These are phyloP conservation scores for Saccharomycopsis guyanensis DNA, from an alignment of 805 yeast species.

Conservation along the genomic window DNA sequence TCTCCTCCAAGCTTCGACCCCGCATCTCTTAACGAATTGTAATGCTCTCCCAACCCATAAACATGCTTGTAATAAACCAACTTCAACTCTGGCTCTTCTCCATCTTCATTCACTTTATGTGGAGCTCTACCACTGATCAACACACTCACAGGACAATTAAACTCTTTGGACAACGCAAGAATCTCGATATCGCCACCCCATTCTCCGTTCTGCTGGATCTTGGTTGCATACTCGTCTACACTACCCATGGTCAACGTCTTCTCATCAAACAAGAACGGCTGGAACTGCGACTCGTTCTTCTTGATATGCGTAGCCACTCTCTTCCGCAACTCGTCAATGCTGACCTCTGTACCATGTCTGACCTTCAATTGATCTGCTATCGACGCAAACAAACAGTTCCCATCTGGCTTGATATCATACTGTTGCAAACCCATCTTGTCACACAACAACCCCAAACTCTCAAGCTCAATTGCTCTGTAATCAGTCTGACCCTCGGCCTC, in stretches of 20 bases:
- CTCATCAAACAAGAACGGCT: constrained; percentile 82
- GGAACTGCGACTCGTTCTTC: constrained; percentile 56
- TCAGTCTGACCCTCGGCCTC: constrained; percentile 69
- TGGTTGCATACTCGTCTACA: constrained; percentile 58
- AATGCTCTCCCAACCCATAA: constrained; percentile 92
- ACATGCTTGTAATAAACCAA: constrained; percentile 79
- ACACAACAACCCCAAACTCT: constrained; percentile 51
- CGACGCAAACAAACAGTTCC: constrained; percentile 87
- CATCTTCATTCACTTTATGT: constrained; percentile 54
- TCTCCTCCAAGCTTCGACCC: no score
- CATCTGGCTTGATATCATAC: constrained; percentile 79
- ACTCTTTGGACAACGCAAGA: constrained; percentile 68
- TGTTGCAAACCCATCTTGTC: constrained; percentile 40
- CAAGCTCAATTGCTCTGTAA: constrained; percentile 62
- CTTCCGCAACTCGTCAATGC: constrained; percentile 50
- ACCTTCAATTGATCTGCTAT: constrained; percentile 64
- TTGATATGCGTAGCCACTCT: constrained; percentile 62
- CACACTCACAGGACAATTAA: constrained; percentile 65
- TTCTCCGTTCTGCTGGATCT: constrained; percentile 67
- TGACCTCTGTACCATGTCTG: constrained; percentile 35
- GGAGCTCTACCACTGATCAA: constrained; percentile 72
- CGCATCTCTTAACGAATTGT: constrained; percentile 64
- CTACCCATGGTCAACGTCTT: constrained; percentile 55
- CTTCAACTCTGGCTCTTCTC: constrained; percentile 46
- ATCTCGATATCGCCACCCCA: constrained; percentile 98